Base-by-base conservation (phyloP, 75 land plant genomes). In the Azolla pinnata region DNA sequence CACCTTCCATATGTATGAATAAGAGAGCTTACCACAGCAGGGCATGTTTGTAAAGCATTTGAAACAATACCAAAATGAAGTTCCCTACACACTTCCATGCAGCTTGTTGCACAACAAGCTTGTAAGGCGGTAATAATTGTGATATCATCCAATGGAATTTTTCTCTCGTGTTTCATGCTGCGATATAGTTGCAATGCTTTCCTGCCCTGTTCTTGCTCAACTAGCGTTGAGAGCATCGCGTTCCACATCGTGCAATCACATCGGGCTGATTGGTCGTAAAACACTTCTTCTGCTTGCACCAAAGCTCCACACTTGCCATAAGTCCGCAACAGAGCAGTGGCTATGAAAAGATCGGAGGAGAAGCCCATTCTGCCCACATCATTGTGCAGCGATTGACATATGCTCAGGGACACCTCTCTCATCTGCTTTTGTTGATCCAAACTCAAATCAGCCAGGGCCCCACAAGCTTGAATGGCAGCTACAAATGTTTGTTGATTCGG, bases 401-500 rank as follows among this genome's bases (percentile, higher is more conserved):
- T 46, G 3, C 21, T 23, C n/a, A 4, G 49, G 17, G 49, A 46
- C 49, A 46, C 17, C 21, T 4, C 49, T 46, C 21, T 17, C 2
- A 4, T 2, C 21, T 18, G 21, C 2, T 46, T 3, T 46, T 23
- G 23, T 2, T 23, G 23, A 2, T 2, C 10, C 2, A 46, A 23
- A 2, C 23, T 4, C 3, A 23, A 18, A 18, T 46, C 10, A 18
- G 49, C 49, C n/a, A 23, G 23, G 21, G 21, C 14, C 4, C 49
- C 49, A 46, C 49, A 46, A 18, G 49, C 49, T 46, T 4, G 49
- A 4, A 46, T 4, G 49, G 49, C 34, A 52, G 80, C 81, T 4
- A 82, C 82, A 63, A 74, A 77, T 33, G 59, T 68, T 29, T 82
- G 76, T 27, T 79, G 81, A 60, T 77, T 74, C 17, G 46, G 71